These are phyloP conservation scores for Zhuliangozyma blackwelliae DNA, from an alignment of 1,139 yeast species.

Conservation along the genomic window DNA sequence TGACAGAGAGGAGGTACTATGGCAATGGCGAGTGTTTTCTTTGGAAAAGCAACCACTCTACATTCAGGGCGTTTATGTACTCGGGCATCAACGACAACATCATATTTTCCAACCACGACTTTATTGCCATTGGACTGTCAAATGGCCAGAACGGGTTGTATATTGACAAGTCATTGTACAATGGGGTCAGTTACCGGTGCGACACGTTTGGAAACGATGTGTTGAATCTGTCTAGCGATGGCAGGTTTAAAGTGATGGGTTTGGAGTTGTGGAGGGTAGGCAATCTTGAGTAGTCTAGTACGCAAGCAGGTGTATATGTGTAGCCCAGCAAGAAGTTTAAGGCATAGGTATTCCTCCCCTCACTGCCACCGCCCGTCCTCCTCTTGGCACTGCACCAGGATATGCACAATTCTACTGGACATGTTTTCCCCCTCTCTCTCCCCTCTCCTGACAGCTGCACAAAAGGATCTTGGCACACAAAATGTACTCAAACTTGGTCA, in stretches of 20 bases:
- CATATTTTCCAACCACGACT: constrained; percentile 74
- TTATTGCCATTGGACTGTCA: constrained; percentile 87
- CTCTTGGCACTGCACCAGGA: too few species aligned
- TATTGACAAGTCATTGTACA: constrained; percentile 69
- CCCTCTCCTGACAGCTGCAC: too few species aligned
- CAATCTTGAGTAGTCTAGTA: constrained; percentile 10
- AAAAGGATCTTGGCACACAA: too few species aligned
- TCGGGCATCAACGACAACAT: constrained; percentile 87
- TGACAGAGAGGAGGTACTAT: constrained; percentile 68
- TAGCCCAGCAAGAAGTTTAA: too few species aligned
- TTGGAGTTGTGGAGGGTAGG: constrained; percentile 86
- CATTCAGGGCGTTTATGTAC: constrained; percentile 77
- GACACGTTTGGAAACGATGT: constrained; percentile 90
- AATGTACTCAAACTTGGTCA: too few species aligned
- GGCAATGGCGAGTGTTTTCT: constrained; percentile 96
- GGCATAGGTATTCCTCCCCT: not conserved
- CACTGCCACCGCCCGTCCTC: not conserved
- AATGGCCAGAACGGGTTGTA: constrained; percentile 87
- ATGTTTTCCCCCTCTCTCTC: too few species aligned
- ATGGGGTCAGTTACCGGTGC: constrained; percentile 75
- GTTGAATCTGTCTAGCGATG: constrained; percentile 34
- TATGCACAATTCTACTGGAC: too few species aligned
- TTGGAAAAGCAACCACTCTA: constrained; percentile 51
- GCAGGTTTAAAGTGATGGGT: constrained; percentile 68
- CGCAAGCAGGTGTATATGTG: not conserved